Evolutionary conservation across 805 yeast species (phyloP), one percentile per base, ranked within the genome.

Genomic region (Candida suzukii): DNA sequence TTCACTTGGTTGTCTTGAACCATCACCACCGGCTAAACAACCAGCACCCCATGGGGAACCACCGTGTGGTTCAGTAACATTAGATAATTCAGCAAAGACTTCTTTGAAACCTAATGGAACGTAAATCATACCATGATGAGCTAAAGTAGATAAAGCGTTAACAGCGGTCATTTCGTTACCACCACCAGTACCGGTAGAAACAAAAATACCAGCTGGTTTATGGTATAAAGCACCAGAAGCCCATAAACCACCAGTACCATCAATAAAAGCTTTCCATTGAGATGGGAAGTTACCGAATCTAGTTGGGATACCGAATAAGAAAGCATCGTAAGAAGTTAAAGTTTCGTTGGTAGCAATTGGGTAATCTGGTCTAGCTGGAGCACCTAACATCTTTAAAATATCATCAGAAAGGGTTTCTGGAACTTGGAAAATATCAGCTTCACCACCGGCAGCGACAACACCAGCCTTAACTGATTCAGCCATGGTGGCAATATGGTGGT

Each of bases 11-110:
- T 68, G 66, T 68, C 95, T 78, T 8, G 84, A 74, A 39, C 95
- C 95, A 56, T 83, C 91, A 39, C 73, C 68, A 38, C 78, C 85
- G 25, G 95, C 88, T 54, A 73, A 68, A 30, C 85, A 66, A 51
- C 95, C 95, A 27, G 95, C 83, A 60, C 95, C 95, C 88, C 88
- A 87, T 36, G 95, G 76, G 19, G 88, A 75, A 42, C 84, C 85
- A 49, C 95, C 95, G 58, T 83, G 95, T 38, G 77, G 71, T 65
- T 83, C 88, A 3, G 71, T 74, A 35, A 80, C 54, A 62, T 70
- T 70, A 34, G 83, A 63, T 48, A 80, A 54, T 50, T 71, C 71
- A 11, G 73, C 71, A 61, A 80, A 80, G 4, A 73, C 67, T 46
- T 68, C 60, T 47, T 70, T 73, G 66, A 79, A 86, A 46, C 95